phyloP scores from a whole-genome alignment of 225 moss, liverwort and hornwort genomes.

The Antitrichia curtipendula region DNA sequence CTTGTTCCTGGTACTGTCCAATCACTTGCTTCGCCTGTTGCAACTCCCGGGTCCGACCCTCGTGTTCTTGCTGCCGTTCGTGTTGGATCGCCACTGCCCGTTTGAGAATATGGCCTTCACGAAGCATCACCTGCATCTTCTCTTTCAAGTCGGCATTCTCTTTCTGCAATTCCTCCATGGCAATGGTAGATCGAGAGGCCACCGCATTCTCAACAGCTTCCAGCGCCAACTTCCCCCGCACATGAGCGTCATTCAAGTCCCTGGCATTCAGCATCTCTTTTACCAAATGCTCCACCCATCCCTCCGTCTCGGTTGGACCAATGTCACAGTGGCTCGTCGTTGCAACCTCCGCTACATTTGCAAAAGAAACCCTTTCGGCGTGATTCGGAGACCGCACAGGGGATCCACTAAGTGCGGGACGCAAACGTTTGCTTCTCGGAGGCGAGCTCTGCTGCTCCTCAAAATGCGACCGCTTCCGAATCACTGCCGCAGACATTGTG shows the following conservation, averaged over 20 bases:
- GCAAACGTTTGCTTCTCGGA: conserved; percentile 73
- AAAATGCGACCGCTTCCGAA: conserved; percentile 91
- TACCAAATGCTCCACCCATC: conserved; percentile 79
- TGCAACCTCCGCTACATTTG: background rate
- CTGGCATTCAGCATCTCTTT: conserved; percentile 67
- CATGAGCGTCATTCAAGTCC: conserved; percentile 60
- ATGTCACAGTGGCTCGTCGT: conserved; percentile 4
- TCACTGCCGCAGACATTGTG: conserved; percentile 95
- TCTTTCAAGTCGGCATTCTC: conserved; percentile 63
- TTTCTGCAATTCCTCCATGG: conserved; percentile 57
- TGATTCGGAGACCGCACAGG: conserved; percentile 62
- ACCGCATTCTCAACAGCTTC: conserved; percentile 76
- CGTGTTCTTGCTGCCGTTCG: conserved; percentile 81
- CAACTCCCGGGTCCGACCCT: conserved; percentile 65
- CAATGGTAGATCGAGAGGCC: conserved; percentile 31
- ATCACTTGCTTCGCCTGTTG: conserved; percentile 69
- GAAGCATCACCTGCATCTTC: conserved; percentile 68
- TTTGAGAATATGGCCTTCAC: conserved; percentile 85
- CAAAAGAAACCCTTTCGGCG: conserved; percentile 41
- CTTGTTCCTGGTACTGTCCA: conserved; percentile 83
- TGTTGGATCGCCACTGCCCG: conserved; percentile 86
- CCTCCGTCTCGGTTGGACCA: conserved; percentile 43
- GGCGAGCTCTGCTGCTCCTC: conserved; percentile 90
- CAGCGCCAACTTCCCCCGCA: conserved; percentile 53
- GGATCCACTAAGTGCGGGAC: conserved; percentile 53